Evolutionary conservation across 2,329 filamentous ascomycete species (phyloP).

Genomic region (Basipetospora chlamydospora): DNA sequence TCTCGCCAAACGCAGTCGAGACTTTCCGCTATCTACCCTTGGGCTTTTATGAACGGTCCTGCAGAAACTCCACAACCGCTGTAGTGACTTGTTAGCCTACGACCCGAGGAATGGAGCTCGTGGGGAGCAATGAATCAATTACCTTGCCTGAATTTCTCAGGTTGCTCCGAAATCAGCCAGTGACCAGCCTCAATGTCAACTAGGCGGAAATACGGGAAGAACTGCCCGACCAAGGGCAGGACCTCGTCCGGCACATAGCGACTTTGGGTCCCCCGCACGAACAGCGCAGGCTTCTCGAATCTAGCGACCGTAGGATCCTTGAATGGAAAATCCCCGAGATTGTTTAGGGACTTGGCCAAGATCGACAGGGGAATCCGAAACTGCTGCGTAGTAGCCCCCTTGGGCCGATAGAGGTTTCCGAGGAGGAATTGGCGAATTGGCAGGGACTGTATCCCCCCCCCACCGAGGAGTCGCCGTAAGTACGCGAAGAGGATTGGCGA

Average conservation of each 20-base stretch:
- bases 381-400: slow-evolving; percentile 38
- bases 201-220: slow-evolving; percentile 66
- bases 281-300: slow-evolving; percentile 66
- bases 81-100: slow-evolving; percentile 1
- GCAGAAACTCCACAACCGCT: slow-evolving; percentile 53
- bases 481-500: too few species aligned
- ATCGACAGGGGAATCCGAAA: slow-evolving; percentile 70
- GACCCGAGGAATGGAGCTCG: too few species aligned
- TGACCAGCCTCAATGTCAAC: slow-evolving; percentile 67
- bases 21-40: too few species aligned
- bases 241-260: slow-evolving; percentile 70
- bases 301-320: slow-evolving; percentile 51
- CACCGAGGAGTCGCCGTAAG: too few species aligned
- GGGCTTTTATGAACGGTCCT: too few species aligned
- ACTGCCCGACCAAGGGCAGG: slow-evolving; percentile 62
- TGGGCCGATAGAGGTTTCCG: slow-evolving; percentile 58
- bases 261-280: slow-evolving; percentile 65
- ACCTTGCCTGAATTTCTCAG: slow-evolving; percentile 64
- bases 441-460: slow-evolving; percentile 44
- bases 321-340: slow-evolving; percentile 83
- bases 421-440: slow-evolving; percentile 82
- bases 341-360: slow-evolving; percentile 51
- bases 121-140: slow-evolving; percentile 10
- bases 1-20: background rate
- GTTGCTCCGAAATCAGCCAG: slow-evolving; percentile 83